Evolutionary conservation across 768 basidiomycete species (phyloP).

Genomic region (Xanthoconium purpureum): DNA sequence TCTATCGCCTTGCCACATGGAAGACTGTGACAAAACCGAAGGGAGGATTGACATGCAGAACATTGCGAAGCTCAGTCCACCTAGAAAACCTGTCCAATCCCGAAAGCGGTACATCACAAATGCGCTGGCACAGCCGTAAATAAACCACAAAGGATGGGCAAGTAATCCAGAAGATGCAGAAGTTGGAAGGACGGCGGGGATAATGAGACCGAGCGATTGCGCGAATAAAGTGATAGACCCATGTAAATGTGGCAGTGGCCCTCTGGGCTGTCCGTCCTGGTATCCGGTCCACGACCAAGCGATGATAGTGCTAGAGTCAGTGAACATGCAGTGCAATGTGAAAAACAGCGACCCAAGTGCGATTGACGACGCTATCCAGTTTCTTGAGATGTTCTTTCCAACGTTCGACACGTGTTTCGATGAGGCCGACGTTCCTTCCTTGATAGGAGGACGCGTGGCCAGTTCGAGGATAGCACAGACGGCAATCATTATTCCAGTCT

Average conservation of each 20-base stretch:
- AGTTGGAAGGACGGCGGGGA: constrained; percentile 35
- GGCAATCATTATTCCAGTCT: constrained; percentile 57
- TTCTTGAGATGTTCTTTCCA: constrained; percentile 10
- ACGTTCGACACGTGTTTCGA: not conserved
- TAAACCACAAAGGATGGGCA: constrained; percentile 51
- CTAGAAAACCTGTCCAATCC: constrained; percentile 68
- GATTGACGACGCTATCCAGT: constrained; percentile 44
- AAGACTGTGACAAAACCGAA: constrained; percentile 45
- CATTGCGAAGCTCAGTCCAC: constrained; percentile 58
- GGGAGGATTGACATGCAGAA: constrained; percentile 69
- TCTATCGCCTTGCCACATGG: constrained; percentile 33
- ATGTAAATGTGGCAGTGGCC: constrained; percentile 71
- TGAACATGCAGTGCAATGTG: constrained; percentile 66
- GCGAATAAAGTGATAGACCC: constrained; percentile 65
- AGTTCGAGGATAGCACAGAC: constrained; percentile 57
- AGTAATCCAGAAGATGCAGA: constrained; percentile 27
- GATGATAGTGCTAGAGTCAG: constrained; percentile 74
- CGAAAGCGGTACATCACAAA: constrained; percentile 56
- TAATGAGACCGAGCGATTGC: constrained; percentile 53
- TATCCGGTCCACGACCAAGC: constrained; percentile 94
- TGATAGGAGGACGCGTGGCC: constrained; percentile 36
- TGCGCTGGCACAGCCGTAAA: constrained; percentile 49
- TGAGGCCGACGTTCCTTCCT: not conserved
- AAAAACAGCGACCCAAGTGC: constrained; percentile 70
- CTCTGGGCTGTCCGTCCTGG: constrained; percentile 52